phyloP scores from a whole-genome alignment of 2,329 filamentous ascomycete species.

The Aureobasidium melanogenum region DNA sequence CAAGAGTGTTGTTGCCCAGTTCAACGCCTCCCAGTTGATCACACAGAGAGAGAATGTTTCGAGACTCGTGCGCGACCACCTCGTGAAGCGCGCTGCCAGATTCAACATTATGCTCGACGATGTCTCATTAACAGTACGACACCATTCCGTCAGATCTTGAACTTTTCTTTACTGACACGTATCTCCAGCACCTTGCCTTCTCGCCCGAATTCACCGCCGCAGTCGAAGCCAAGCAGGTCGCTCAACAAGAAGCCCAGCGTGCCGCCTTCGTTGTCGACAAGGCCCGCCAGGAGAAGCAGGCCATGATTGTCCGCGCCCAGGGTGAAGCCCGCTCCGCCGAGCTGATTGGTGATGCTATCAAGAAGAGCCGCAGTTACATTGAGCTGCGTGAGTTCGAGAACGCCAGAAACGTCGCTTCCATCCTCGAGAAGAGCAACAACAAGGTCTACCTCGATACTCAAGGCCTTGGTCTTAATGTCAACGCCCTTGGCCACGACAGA shows the following conservation, averaged over 20 bases:
- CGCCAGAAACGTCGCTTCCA: conserved; percentile 75
- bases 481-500: conserved; percentile 29
- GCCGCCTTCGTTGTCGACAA: conserved; percentile 98
- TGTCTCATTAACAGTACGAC: conserved; percentile 82
- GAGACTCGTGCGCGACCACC: conserved; percentile 81
- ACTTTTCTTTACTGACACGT: neutral
- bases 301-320: conserved; percentile 95
- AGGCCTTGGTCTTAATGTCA: conserved; percentile 84
- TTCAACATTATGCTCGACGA: conserved; percentile 98
- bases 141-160: neutral
- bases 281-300: conserved; percentile 98
- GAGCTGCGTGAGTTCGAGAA: conserved; percentile 98
- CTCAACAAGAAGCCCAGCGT: conserved; percentile 86
- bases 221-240: conserved; percentile 61
- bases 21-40: conserved; percentile 97
- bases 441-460: conserved; percentile 88
- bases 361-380: conserved; percentile 96
- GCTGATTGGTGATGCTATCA: conserved; percentile 97
- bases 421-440: conserved; percentile 85
- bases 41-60: conserved; percentile 98
- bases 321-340: conserved; percentile 97
- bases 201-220: conserved; percentile 62
- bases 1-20: conserved; percentile 96
- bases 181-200: conserved; percentile 49
- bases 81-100: conserved; percentile 79